These are phyloP conservation scores for Euphrasia confusa DNA, from an alignment of 257 asterid species.

Conservation along the genomic window DNA sequence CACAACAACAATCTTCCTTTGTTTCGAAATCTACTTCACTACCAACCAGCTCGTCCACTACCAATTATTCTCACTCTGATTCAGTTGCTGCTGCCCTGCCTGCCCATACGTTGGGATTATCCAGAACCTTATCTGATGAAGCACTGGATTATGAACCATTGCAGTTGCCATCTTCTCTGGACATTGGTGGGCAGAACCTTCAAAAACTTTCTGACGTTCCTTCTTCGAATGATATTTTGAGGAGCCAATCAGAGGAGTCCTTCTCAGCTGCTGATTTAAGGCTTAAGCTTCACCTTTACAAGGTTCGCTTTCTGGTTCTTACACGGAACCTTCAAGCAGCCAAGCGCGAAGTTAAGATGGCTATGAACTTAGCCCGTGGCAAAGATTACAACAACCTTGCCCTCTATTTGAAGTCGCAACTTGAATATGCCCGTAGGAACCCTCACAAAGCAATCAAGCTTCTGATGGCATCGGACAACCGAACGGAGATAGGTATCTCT, in stretches of 20 bases:
- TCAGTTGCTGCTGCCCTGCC: conserved; percentile 22
- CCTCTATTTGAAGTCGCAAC: conserved; percentile 80
- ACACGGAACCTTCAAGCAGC: conserved; percentile 80
- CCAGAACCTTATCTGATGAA: conserved; percentile 72
- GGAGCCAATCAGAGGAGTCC: conserved; percentile 60
- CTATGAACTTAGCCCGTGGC: conserved; percentile 74
- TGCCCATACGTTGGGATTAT: conserved; percentile 38
- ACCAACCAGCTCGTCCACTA: conserved; percentile 40
- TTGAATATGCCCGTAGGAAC: conserved; percentile 85
- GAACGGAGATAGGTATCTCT: conserved; percentile 48
- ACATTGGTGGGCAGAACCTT: conserved; percentile 46
- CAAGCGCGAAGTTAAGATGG: conserved; percentile 84
- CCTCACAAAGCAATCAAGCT: conserved; percentile 73
- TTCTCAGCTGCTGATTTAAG: conserved; percentile 53
- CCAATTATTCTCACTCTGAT: conserved; percentile 51
- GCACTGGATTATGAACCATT: conserved; percentile 67
- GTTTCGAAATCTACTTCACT: conserved; percentile 47
- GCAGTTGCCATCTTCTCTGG: conserved; percentile 56
- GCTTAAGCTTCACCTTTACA: conserved; percentile 69
- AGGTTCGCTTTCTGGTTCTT: conserved; percentile 69
- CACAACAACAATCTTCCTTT: conserved; percentile 38
- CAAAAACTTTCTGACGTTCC: conserved; percentile 44
- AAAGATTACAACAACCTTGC: conserved; percentile 64
- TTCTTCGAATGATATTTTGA: conserved; percentile 46
- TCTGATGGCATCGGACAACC: conserved; percentile 62